A percentile compares a stretch with the other conserved stretches of the same genome.
These are phyloP conservation scores for Verticillium nonalfalfae DNA, from an alignment of 2,329 filamentous ascomycete genomes.

Conservation along the genomic window DNA sequence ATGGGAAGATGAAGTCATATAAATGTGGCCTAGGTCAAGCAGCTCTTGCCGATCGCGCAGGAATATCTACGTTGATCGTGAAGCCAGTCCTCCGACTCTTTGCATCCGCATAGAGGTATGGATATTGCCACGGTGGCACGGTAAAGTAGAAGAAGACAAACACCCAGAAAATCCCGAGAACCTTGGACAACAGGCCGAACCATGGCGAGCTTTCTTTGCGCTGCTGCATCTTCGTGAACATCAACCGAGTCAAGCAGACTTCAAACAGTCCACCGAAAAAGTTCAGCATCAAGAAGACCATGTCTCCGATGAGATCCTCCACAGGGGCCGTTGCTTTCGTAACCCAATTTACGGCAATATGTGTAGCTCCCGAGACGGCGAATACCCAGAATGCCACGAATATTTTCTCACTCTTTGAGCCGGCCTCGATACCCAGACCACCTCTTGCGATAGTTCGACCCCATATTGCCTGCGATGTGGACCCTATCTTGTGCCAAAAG, in stretches of 20 bases:
- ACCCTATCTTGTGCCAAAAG: conserved; percentile 14
- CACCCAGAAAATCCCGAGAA: not conserved
- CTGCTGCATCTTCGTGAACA: not conserved
- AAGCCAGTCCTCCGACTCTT: not conserved
- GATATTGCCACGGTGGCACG: conserved; percentile 1
- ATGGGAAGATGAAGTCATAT: not conserved
- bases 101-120: not conserved
- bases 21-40: not conserved
- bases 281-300: conserved; percentile 4
- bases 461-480: not conserved
- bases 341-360: not conserved
- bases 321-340: not conserved
- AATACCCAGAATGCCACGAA: conserved; percentile 6
- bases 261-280: conserved; percentile 1
- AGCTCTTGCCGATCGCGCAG: not conserved
- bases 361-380: not conserved
- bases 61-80: not conserved
- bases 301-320: not conserved
- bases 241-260: not conserved
- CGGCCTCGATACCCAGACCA: not conserved
- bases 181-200: not conserved
- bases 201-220: not conserved
- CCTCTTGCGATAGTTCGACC: not conserved
- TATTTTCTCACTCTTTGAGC: not conserved
- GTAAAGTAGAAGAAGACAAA: conserved; percentile 1